Conservation (phyloP, 208 protist genomes). For the Zelonia costaricensis region DNA sequence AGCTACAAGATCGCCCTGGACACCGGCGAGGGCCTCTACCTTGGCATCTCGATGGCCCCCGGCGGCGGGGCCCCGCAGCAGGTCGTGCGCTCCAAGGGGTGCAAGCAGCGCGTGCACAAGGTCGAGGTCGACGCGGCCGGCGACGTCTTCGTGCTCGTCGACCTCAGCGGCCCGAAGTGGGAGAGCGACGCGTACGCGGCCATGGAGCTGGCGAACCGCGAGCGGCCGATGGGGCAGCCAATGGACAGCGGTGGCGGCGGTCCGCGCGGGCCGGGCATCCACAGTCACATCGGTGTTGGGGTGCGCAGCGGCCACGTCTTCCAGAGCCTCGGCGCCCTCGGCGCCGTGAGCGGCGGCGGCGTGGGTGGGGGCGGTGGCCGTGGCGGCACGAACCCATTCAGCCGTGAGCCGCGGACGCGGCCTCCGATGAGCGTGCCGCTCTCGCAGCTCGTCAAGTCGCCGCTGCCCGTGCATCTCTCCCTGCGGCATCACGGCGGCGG, state of each 20-base stretch:
- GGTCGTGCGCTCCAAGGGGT: constrained; percentile 75
- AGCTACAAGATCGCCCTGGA: constrained; percentile 88
- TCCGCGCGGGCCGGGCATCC: constrained; percentile 22
- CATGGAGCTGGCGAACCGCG: constrained; percentile 71
- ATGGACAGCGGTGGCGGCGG: constrained; percentile 26
- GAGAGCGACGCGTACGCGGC: constrained; percentile 83
- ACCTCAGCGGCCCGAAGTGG: constrained; percentile 42
- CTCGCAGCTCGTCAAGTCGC: not conserved
- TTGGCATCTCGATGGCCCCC: constrained; percentile 55
- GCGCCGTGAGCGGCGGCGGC: not conserved
- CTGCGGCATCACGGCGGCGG: too few species aligned
- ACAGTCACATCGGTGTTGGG: constrained; percentile 36
- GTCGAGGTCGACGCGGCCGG: constrained; percentile 60
- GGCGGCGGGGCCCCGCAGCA: constrained; percentile 33
- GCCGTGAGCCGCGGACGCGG: constrained; percentile 1
- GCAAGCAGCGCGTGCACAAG: constrained; percentile 82
- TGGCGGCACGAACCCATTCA: constrained; percentile 19
- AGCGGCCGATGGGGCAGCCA: constrained; percentile 39
- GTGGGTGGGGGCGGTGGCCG: not conserved
- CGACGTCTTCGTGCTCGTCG: constrained; percentile 69
- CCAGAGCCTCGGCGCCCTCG: constrained; percentile 11
- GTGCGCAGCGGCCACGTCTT: constrained; percentile 70
- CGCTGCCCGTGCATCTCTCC: too few species aligned
- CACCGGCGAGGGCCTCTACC: constrained; percentile 88
- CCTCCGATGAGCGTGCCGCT: constrained; percentile 12